phyloP scores from a whole-genome alignment of 495 filamentous ascomycete species.

The Hyphodiscus hymeniophilus region DNA sequence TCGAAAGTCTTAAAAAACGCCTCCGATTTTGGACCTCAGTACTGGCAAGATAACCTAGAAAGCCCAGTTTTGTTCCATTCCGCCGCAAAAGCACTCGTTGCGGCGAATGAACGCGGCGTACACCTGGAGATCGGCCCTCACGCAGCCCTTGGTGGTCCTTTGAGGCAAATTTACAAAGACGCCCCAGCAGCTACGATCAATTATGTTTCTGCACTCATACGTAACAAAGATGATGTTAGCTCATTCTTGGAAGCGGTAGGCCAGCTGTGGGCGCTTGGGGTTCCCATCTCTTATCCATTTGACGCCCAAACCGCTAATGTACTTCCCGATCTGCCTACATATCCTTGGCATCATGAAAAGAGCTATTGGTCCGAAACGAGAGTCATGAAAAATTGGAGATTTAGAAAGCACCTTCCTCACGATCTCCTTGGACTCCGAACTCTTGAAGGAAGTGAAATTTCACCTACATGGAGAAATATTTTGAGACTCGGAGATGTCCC shows the following conservation, averaged over 20 bases:
- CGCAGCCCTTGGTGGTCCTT: conserved; percentile 49
- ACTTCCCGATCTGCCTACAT: conserved; percentile 36
- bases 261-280: conserved; percentile 35
- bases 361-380: conserved; percentile 46
- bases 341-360: conserved; percentile 42
- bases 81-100: conserved; percentile 12
- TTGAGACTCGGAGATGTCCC: conserved; percentile 14
- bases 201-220: conserved; percentile 34
- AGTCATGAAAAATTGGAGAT: conserved; percentile 41
- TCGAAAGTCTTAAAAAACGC: conserved; percentile 23
- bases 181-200: conserved; percentile 15
- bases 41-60: conserved; percentile 50
- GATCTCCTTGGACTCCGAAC: conserved; percentile 26
- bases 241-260: conserved; percentile 35
- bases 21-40: conserved; percentile 28
- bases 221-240: conserved; percentile 35
- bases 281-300: conserved; percentile 30
- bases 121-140: conserved; percentile 65
- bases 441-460: conserved; percentile 17
- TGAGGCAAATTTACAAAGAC: conserved; percentile 41
- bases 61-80: conserved; percentile 41
- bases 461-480: conserved; percentile 28
- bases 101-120: background rate
- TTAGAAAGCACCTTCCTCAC: conserved; percentile 29
- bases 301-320: conserved; percentile 21